phyloP scores from a whole-genome alignment of 106 monocot species.

The Apostasia ramifera region DNA sequence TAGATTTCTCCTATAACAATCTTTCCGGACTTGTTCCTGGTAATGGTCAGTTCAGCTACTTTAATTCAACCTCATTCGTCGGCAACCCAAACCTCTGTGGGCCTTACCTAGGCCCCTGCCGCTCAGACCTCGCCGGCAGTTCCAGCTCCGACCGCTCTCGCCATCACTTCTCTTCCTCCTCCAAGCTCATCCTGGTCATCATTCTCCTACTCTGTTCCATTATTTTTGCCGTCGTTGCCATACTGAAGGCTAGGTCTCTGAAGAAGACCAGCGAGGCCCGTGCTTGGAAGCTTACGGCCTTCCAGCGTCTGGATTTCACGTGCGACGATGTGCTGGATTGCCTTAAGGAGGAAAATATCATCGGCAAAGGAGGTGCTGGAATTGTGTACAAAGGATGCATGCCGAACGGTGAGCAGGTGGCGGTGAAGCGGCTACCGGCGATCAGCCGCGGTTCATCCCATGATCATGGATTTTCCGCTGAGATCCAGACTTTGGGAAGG shows the following conservation, averaged over 20 bases:
- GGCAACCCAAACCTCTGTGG: conserved; percentile 70
- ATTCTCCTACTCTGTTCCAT: conserved; percentile 68
- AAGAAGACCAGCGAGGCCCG: conserved; percentile 48
- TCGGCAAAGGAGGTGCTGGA: conserved; percentile 85
- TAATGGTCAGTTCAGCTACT: conserved; percentile 95
- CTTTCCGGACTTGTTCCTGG: conserved; percentile 80
- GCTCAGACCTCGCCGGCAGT: not conserved
- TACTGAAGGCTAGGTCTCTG: conserved; percentile 63
- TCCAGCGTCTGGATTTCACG: conserved; percentile 77
- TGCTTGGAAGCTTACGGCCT: conserved; percentile 78
- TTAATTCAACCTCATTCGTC: conserved; percentile 77
- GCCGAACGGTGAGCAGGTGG: conserved; percentile 57
- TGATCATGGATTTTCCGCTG: conserved; percentile 85
- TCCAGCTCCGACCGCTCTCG: conserved; percentile 5
- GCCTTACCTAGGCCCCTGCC: conserved; percentile 50
- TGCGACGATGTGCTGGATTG: conserved; percentile 60
- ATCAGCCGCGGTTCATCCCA: conserved; percentile 53
- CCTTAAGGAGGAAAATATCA: conserved; percentile 75
- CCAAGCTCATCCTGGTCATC: conserved; percentile 67
- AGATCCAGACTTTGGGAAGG: conserved; percentile 80
- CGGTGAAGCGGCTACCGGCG: conserved; percentile 74
- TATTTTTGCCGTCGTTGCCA: conserved; percentile 57
- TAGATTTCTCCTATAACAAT: conserved; percentile 89
- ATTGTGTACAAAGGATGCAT: conserved; percentile 68
- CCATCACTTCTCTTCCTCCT: conserved; percentile 26